Base-by-base conservation (phyloP, 139 green algal genomes). In the Auxenochlorella pyrenoidosa region DNA sequence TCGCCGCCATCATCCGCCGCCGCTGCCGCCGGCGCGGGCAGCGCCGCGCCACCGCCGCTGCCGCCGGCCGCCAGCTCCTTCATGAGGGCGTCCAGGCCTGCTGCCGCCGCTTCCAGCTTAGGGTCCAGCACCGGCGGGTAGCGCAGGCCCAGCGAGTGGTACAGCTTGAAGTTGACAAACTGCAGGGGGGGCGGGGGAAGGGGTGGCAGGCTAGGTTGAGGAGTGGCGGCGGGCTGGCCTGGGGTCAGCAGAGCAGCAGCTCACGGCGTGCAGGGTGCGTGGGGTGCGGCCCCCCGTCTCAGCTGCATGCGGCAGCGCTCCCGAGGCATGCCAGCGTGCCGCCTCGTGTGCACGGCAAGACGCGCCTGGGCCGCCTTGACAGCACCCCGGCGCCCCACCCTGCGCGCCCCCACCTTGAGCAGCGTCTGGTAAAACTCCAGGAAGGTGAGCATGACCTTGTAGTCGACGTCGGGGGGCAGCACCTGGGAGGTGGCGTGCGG, bases 121-220 rank as follows among this genome's bases (percentile, higher is more conserved):
- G 87, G 26, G 92, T 99, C 94, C 70, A 98, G 81, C 34, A 94
- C 59, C 21, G 97, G 97, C 3, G 97, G 97, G 93, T 99, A 99
- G 58, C 75, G 89, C 89, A 97, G 92, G 65, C 95, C 94, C 51
- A 97, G 90, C 12, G 85, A 90, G 89, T 99, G 94, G 94, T 99
- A 99, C 44, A 99, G 95, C 89, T 98, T 98, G 94, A 97, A 99
- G 92, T 98, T 96, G 40, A 99, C 95, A 91, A 99, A 99, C 82
- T 87, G 82, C 16, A 60, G 38, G 16, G 41, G 84, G 30, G 71
- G 47, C 26, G 44, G 68, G 32, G 19, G 82, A 10, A 24, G 70
- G 83, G 28, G 24, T 13, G 24, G 54, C 26, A 13, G 10, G 72
- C 38, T 13, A 22, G 60, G 24, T n/a, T n/a, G n/a, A n/a, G n/a